Conservation (phyloP, 495 filamentous ascomycete species). For the Aspergillus incahuasiensis region DNA sequence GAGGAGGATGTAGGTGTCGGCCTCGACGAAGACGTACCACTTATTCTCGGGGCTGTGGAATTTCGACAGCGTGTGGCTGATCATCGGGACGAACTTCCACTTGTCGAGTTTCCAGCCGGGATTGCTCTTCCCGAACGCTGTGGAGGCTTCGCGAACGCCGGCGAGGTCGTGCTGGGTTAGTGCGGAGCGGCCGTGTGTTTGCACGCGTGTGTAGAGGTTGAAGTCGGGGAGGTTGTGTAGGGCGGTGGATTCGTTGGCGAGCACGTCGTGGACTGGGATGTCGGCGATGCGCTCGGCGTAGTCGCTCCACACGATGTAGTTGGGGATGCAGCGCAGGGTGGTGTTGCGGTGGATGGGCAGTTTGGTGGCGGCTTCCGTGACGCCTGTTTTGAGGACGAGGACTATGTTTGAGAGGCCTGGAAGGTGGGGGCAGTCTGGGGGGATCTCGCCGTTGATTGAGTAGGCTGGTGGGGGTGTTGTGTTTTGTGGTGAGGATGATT, state of each 20-base stretch:
- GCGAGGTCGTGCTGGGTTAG: conserved; percentile 25
- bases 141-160: conserved; percentile 25
- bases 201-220: conserved; percentile 39
- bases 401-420: conserved; percentile 42
- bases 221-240: conserved; percentile 39
- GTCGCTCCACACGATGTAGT: conserved; percentile 55
- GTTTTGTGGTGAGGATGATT: no score
- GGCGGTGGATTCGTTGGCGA: conserved; percentile 30
- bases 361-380: conserved; percentile 40
- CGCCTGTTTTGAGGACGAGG: conserved; percentile 45
- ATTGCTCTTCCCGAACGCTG: conserved; percentile 29
- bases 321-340: conserved; percentile 48
- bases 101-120: conserved; percentile 64
- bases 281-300: conserved; percentile 46
- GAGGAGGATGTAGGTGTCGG: conserved; percentile 64
- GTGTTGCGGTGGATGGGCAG: conserved; percentile 48
- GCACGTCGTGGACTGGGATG: conserved; percentile 41
- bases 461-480: background rate
- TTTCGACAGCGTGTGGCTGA: conserved; percentile 50
- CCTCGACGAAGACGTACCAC: conserved; percentile 68
- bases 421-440: conserved; percentile 31
- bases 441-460: conserved; percentile 11
- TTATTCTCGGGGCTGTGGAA: conserved; percentile 39
- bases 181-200: conserved; percentile 26
- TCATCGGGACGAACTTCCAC: conserved; percentile 67